A percentile compares a stretch with the other conserved stretches of the same genome.
These are phyloP conservation scores for Solanum peruvianum DNA, from an alignment of 257 asterid genomes.

Conservation along the genomic window DNA sequence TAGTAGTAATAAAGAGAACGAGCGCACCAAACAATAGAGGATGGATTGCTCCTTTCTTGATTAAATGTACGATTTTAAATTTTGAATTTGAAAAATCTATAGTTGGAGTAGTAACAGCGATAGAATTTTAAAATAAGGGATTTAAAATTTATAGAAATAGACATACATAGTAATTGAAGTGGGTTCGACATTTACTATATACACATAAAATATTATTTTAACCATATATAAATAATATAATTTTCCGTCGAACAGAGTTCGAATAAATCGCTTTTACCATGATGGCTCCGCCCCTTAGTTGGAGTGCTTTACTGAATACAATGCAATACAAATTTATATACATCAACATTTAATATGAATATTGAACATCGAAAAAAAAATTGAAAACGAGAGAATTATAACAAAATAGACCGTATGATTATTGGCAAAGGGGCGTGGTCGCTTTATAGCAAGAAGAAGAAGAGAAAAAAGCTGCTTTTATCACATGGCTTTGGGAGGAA, in stretches of 20 bases:
- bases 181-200: too few relatives aligned
- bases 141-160: too few relatives aligned
- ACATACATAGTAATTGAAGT: fast-evolving
- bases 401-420: conserved; percentile 68
- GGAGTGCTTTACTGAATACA: too few relatives aligned
- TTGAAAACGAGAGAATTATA: conserved; percentile 26
- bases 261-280: fast-evolving
- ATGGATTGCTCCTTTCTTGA: fast-evolving
- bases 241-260: fast-evolving
- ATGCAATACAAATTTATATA: not conserved
- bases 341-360: fast-evolving
- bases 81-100: not conserved
- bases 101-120: fast-evolving
- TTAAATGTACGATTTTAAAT: too few relatives aligned
- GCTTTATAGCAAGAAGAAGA: conserved; percentile 16
- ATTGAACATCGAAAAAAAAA: not conserved
- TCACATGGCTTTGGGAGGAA: conserved; percentile 28
- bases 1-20: not conserved
- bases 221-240: too few relatives aligned
- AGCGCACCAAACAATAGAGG: too few relatives aligned
- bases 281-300: too few relatives aligned
- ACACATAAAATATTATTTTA: too few relatives aligned
- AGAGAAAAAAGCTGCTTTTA: conserved; percentile 24
- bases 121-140: too few relatives aligned
- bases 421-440: conserved; percentile 67